These are phyloP conservation scores for Paradendryphiella salina DNA, from an alignment of 2,329 filamentous ascomycete species.

Conservation along the genomic window DNA sequence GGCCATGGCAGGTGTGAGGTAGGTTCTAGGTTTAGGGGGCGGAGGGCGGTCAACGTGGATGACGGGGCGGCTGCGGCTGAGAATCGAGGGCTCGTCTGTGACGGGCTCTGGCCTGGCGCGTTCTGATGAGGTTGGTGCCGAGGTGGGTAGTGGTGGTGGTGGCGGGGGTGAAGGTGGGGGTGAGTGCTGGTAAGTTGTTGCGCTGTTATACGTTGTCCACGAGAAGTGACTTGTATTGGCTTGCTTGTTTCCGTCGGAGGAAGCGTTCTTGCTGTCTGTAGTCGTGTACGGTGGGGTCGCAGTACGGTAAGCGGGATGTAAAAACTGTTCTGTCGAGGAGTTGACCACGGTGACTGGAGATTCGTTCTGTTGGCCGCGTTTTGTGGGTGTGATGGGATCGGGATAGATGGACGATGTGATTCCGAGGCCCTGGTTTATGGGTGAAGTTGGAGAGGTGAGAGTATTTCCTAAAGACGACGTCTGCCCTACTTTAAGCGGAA, in stretches of 20 bases:
- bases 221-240: constrained; percentile 33
- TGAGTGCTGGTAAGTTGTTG: constrained; percentile 48
- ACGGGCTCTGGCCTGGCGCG: too few species aligned
- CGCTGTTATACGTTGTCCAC: constrained; percentile 43
- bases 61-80: constrained; percentile 41
- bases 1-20: constrained; percentile 31
- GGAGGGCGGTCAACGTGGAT: constrained; percentile 29
- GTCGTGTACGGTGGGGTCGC: constrained; percentile 36
- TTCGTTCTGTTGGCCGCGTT: constrained; percentile 21
- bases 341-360: constrained; percentile 17
- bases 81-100: constrained; percentile 23
- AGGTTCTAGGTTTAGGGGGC: constrained; percentile 9
- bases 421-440: constrained; percentile 28
- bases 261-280: constrained; percentile 17
- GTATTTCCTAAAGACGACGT: constrained; percentile 40
- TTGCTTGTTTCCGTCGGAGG: constrained; percentile 28
- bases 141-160: constrained; percentile 39
- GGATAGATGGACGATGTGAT: constrained; percentile 34
- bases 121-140: constrained; percentile 5
- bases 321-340: constrained; percentile 15
- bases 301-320: constrained; percentile 23
- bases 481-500: constrained; percentile 49
- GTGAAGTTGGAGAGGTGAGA: constrained; percentile 41
- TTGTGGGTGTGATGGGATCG: constrained; percentile 37
- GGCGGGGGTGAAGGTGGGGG: constrained; percentile 50